A percentile compares a stretch with the other conserved stretches of the same genome.
phyloP scores from a whole-genome alignment of 306 rosid species.

The Cucurbita pepo region DNA sequence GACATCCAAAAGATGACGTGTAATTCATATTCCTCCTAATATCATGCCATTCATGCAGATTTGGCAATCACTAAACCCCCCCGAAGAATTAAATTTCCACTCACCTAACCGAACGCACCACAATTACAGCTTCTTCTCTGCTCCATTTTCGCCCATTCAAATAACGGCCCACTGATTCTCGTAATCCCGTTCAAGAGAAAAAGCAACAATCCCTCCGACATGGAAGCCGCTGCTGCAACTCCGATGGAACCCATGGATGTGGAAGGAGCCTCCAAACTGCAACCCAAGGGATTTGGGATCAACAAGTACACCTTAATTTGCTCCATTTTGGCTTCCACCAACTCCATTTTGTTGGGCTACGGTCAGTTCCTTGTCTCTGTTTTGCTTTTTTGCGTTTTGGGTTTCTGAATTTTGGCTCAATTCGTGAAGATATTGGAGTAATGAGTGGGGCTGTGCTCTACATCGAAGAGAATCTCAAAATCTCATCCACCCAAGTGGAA shows the following conservation, averaged over 20 bases:
- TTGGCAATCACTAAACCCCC: not conserved
- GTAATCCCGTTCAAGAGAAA: not conserved
- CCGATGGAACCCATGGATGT: not conserved
- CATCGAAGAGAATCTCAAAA: slow-evolving; percentile 40
- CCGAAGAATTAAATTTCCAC: not conserved
- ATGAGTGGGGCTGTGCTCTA: slow-evolving; percentile 78
- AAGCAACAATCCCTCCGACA: not conserved
- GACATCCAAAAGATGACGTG: not conserved
- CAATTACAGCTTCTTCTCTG: slow-evolving; percentile 6
- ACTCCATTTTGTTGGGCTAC: slow-evolving; percentile 67
- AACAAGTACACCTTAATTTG: slow-evolving; percentile 49
- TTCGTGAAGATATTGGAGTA: slow-evolving; percentile 48
- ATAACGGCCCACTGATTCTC: not conserved
- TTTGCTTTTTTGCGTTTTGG: not conserved
- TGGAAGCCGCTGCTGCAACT: too few species aligned
- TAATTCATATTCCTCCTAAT: slow-evolving; percentile 1
- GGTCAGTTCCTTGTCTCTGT: slow-evolving; percentile 20
- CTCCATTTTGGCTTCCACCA: slow-evolving; percentile 67
- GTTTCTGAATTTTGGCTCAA: not conserved
- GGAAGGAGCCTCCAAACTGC: not conserved
- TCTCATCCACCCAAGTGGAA: slow-evolving; percentile 49
- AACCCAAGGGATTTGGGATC: slow-evolving; percentile 11
- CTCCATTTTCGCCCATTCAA: not conserved
- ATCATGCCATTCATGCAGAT: slow-evolving; percentile 7
- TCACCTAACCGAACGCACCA: slow-evolving; percentile 16